Evolutionary conservation across 2,329 filamentous ascomycete genomes (phyloP), one percentile per base, ranked within the genome.

Genomic region (Colletotrichum spinosum): DNA sequence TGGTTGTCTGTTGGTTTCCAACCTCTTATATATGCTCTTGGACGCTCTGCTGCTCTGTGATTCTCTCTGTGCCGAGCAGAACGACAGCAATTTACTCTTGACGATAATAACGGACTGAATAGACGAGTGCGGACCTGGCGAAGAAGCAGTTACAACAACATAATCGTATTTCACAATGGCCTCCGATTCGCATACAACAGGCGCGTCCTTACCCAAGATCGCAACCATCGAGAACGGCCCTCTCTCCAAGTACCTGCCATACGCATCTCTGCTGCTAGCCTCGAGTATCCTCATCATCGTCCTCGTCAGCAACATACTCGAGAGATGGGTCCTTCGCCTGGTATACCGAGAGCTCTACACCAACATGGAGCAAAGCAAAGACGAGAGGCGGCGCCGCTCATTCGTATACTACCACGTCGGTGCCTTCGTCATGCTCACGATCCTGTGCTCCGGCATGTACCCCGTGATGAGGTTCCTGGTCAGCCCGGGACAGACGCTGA

Each of bases 331-430:
- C 1, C 68, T 69, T 6, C 46, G 15, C 12, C 35, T 13, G 15
- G 52, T 67, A 17, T 68, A 68, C 15, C 44, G 62, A 10, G 56
- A 56, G 2, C 12, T 64, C 13, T 69, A 63, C 48, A 41, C 37
- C 10, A 38, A 9, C 0, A 41, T 69, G 10, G 51, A 60, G 33
- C 55, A 51, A 6, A 61, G 60, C 1, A 65, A 45, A 11, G 55
- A 54, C 51, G 68, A 69, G 41, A 67, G 60, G 13, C 65, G 62
- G 5, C 65, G 67, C 4, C 59, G 65, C 1, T 68, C 68, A 0
- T 69, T 69, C 37, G 58, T 52, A 1, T 69, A 69, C 55, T 68
- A 69, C 45, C 65, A 69, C 17, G 50, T 69, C n/a, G 68, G 67
- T 41, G 60, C 60, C 25, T 35, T 62, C 48, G 48, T 57, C 46